Percentiles rank a stretch among this genome's conserved stretches.
These are phyloP conservation scores for Lachnellula occidentalis DNA, from an alignment of 2,329 filamentous ascomycete species.

Conservation along the genomic window DNA sequence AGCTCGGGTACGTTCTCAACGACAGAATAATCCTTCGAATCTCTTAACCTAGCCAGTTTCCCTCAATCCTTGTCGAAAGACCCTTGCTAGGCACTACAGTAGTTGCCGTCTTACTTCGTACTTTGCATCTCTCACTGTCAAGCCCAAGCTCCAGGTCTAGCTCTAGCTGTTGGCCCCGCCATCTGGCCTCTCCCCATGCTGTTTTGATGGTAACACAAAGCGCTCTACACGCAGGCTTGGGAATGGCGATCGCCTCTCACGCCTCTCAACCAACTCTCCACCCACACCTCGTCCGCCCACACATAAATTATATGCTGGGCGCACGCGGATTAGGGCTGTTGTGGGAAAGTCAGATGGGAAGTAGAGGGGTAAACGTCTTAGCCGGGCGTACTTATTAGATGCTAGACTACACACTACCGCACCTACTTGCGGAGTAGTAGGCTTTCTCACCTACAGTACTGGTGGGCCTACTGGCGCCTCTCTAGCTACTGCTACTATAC, in stretches of 20 bases:
- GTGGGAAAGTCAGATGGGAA: not conserved
- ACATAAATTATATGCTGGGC: not conserved
- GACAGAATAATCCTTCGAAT: not conserved
- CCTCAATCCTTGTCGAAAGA: not conserved
- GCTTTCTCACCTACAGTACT: not conserved
- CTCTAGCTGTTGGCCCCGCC: not conserved
- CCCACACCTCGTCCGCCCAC: conserved; percentile 8
- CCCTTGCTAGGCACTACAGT: not conserved
- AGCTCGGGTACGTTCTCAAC: not conserved
- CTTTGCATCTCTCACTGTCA: not conserved
- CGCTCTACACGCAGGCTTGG: conserved; percentile 12
- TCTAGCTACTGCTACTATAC: not conserved
- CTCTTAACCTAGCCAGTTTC: not conserved
- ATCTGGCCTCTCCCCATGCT: not conserved
- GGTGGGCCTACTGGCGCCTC: not conserved
- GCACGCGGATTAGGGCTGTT: too few species aligned
- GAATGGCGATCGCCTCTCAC: conserved; percentile 13
- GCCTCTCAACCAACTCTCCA: conserved; percentile 6
- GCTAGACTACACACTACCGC: not conserved
- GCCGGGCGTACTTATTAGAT: too few species aligned
- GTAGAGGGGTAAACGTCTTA: not conserved
- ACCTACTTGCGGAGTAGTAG: not conserved
- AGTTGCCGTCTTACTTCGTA: not conserved
- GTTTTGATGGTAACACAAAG: conserved; percentile 11
- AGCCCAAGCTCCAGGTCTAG: not conserved